These are phyloP conservation scores for Xylogone sp. DNA, from an alignment of 2,329 filamentous ascomycete genomes.

Conservation along the genomic window DNA sequence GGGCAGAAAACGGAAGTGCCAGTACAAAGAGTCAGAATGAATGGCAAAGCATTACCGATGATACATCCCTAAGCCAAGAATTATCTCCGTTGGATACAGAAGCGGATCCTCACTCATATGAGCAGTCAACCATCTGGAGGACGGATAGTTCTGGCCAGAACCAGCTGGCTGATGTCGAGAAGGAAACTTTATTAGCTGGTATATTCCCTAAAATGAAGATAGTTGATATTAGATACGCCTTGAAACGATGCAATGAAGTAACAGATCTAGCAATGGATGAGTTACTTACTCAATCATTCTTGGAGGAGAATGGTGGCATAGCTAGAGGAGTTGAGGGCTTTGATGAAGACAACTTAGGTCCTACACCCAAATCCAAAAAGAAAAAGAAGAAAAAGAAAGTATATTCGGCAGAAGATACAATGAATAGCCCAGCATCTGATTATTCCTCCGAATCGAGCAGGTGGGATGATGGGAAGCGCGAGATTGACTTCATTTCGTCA, in stretches of 20 bases:
- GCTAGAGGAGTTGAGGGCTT: conserved; percentile 83
- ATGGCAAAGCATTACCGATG: conserved; percentile 24
- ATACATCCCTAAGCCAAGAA: conserved; percentile 22
- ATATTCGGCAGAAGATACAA: conserved; percentile 23
- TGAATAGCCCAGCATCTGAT: conserved; percentile 3
- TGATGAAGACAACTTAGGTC: conserved; percentile 46
- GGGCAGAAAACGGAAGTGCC: conserved; percentile 12
- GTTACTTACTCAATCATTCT: conserved; percentile 73
- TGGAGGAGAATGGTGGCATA: conserved; percentile 62
- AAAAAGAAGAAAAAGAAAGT: conserved; percentile 34
- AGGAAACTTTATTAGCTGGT: conserved; percentile 57
- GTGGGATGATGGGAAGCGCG: conserved; percentile 53
- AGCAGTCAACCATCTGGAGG: conserved; percentile 5
- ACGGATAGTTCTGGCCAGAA: conserved; percentile 23
- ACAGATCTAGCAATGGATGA: conserved; percentile 72
- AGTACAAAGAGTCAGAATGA: conserved; percentile 17
- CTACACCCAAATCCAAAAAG: conserved; percentile 7
- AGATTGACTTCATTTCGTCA: conserved; percentile 57
- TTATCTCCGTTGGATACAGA: conserved; percentile 31
- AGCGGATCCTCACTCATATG: conserved; percentile 46
- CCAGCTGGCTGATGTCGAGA: conserved; percentile 53
- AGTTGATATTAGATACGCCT: conserved; percentile 60
- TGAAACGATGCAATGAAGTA: conserved; percentile 65
- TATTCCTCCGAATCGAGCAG: conserved; percentile 37
- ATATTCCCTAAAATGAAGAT: conserved; percentile 70